Conservation (phyloP, 2,329 filamentous ascomycete species). For the Cladosporium phlei region DNA sequence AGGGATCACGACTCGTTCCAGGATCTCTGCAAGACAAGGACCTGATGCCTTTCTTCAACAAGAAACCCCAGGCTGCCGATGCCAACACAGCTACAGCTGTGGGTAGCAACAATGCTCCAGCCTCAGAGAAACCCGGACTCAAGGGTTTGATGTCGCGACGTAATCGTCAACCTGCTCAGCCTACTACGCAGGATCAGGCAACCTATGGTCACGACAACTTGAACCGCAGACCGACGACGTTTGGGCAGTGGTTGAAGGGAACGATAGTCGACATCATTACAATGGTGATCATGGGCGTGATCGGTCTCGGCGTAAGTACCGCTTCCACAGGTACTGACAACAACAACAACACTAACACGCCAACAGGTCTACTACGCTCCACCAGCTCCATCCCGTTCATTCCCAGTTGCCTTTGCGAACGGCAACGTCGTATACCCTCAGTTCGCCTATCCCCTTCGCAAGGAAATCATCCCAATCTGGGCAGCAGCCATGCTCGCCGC, state of each 20-base stretch:
- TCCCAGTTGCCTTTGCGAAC: conserved; percentile 62
- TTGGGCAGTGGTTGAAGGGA: conserved; percentile 65
- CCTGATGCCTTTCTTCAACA: conserved; percentile 38
- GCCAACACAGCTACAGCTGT: conserved; percentile 33
- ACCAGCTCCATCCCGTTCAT: conserved; percentile 64
- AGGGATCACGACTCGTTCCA: no score
- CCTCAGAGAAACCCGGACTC: conserved; percentile 24
- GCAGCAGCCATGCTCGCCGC: conserved; percentile 61
- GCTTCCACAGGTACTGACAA: neutral
- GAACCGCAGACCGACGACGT: conserved; percentile 51
- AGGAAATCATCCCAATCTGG: conserved; percentile 69
- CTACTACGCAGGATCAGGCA: neutral
- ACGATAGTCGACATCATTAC: conserved; percentile 65
- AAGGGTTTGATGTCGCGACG: conserved; percentile 23
- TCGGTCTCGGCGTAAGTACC: conserved; percentile 58
- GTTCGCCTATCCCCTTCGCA: conserved; percentile 65
- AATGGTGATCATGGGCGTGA: conserved; percentile 60
- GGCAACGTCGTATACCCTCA: conserved; percentile 65
- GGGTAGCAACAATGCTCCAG: neutral
- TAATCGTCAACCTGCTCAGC: no score
- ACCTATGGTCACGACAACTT: conserved; percentile 34
- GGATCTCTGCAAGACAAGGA: no score
- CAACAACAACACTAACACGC: conserved; percentile 49
- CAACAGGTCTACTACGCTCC: conserved; percentile 42
- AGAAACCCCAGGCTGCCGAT: conserved; percentile 30